Conservation (phyloP, 257 asterid genomes). For the Solanum pennellii region DNA sequence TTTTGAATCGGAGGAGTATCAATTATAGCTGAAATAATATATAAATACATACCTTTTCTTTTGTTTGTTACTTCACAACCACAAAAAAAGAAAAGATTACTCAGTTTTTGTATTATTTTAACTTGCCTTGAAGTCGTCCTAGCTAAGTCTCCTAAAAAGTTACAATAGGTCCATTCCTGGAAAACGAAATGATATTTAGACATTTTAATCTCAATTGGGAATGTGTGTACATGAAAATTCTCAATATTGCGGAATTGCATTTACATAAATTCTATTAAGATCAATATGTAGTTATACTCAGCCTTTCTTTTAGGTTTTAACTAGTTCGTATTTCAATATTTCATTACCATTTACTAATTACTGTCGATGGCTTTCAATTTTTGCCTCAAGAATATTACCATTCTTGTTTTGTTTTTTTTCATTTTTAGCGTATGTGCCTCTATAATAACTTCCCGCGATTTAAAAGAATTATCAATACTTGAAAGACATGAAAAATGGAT, state of each 20-base stretch:
- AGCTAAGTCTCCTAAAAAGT: background rate
- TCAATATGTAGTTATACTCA: background rate
- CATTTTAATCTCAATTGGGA: background rate
- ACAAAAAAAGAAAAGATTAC: background rate
- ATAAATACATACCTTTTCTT: background rate
- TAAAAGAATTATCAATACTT: constrained; percentile 3
- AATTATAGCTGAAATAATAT: background rate
- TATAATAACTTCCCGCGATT: background rate
- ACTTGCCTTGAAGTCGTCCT: background rate
- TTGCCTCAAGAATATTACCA: background rate
- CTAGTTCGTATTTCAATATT: background rate
- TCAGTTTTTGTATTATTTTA: background rate
- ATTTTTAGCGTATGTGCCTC: background rate
- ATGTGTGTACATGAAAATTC: background rate
- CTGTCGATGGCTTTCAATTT: background rate
- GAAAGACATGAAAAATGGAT: constrained; percentile 27
- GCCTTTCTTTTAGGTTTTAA: background rate
- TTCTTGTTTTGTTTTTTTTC: constrained; percentile 1
- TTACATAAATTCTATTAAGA: background rate
- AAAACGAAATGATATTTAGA: background rate
- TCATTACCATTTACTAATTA: background rate
- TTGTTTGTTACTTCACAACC: background rate
- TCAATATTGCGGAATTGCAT: background rate
- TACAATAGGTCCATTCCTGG: background rate
- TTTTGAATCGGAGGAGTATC: background rate